These are phyloP conservation scores for Eucalyptus albens DNA, from an alignment of 345 rosid genomes.

Conservation along the genomic window DNA sequence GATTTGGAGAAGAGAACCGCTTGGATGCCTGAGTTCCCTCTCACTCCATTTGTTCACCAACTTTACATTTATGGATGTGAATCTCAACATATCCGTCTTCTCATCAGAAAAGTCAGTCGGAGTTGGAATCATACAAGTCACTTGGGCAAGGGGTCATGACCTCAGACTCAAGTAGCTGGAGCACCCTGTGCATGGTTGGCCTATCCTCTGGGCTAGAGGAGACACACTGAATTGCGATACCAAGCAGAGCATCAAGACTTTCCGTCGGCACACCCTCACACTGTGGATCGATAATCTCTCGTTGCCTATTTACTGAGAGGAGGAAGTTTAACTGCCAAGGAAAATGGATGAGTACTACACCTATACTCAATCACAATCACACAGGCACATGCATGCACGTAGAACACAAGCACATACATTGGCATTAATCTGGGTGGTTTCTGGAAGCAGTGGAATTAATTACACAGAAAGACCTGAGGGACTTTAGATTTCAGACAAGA, in stretches of 20 bases:
- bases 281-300: slow-evolving; percentile 56
- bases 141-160: slow-evolving; percentile 99
- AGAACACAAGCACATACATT: background rate
- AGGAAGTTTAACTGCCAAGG: slow-evolving; percentile 74
- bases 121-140: slow-evolving; percentile 85
- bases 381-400: background rate
- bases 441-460: background rate
- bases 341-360: background rate
- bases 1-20: background rate
- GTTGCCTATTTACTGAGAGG: slow-evolving; percentile 50
- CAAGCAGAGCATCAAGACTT: slow-evolving; percentile 75
- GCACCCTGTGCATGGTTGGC: slow-evolving; percentile 95
- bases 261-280: slow-evolving; percentile 75
- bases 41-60: background rate
- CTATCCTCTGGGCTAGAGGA: slow-evolving; percentile 78
- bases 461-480: background rate
- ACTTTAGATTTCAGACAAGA: background rate
- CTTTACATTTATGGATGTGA: background rate
- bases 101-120: slow-evolving; percentile 33
- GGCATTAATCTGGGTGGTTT: background rate
- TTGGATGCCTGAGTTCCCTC: background rate
- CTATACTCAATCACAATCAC: background rate
- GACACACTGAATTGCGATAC: slow-evolving; percentile 73
- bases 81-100: background rate
- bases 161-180: slow-evolving; percentile 87